Evolutionary conservation across 2,329 filamentous ascomycete genomes (phyloP).

Genomic region (Phyllosticta paracitricarpa): DNA sequence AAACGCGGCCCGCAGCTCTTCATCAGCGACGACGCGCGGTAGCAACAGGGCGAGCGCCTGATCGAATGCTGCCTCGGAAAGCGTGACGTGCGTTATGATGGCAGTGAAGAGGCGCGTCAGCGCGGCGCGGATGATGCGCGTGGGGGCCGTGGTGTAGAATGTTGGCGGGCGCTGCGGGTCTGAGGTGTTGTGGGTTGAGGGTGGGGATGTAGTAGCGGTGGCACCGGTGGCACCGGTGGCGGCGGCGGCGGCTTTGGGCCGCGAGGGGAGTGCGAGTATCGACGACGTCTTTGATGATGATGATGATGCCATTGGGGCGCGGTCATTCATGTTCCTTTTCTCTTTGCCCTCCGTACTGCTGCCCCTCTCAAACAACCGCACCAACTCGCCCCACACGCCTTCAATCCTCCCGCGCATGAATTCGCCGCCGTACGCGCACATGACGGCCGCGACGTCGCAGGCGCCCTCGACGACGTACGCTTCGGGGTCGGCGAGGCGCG

Average conservation of each 20-base stretch:
- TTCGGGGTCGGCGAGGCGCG: conserved; percentile 57
- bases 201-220: background rate
- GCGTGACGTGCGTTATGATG: conserved; percentile 51
- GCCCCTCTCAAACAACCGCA: conserved; percentile 18
- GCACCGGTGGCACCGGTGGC: background rate
- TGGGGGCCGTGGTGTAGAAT: conserved; percentile 45
- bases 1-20: conserved; percentile 46
- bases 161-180: conserved; percentile 8
- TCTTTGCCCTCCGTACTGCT: background rate
- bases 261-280: background rate
- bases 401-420: conserved; percentile 72
- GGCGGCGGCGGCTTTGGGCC: background rate
- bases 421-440: conserved; percentile 65
- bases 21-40: conserved; percentile 25
- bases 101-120: conserved; percentile 48
- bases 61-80: conserved; percentile 60
- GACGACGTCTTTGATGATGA: background rate
- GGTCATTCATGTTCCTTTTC: background rate
- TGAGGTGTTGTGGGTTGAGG: background rate
- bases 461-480: conserved; percentile 60
- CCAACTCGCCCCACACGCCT: conserved; percentile 55
- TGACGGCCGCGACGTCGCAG: conserved; percentile 54
- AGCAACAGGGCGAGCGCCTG: conserved; percentile 55
- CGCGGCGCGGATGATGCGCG: conserved; percentile 54
- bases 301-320: background rate